phyloP scores from a whole-genome alignment of 495 filamentous ascomycete genomes.

The Pyronema omphalodes region DNA sequence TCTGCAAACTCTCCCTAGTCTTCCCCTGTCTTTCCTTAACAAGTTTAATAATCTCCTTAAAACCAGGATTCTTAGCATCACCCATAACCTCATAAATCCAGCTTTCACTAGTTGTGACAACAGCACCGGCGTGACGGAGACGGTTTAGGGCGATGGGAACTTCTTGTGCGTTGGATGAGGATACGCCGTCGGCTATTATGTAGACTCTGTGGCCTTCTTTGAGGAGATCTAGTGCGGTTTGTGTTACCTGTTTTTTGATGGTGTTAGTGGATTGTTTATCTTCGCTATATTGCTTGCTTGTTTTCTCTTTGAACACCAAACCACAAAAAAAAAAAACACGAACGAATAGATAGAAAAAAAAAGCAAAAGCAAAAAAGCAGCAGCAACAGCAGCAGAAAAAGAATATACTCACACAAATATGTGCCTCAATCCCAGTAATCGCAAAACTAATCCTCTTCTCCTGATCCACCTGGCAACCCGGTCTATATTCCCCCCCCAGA shows the following conservation, averaged over 20 bases:
- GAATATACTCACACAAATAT: conserved; percentile 75
- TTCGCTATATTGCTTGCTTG: too few species aligned
- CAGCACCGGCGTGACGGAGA: conserved; percentile 54
- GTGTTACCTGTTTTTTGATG: conserved; percentile 40
- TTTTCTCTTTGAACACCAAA: too few species aligned
- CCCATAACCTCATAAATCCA: conserved; percentile 85
- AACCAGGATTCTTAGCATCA: conserved; percentile 53
- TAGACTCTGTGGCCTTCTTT: conserved; percentile 62
- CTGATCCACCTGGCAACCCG: neutral
- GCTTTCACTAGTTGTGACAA: conserved; percentile 78
- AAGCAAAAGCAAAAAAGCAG: too few species aligned
- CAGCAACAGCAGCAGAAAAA: too few species aligned
- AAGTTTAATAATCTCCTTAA: conserved; percentile 49
- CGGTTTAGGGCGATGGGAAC: conserved; percentile 58
- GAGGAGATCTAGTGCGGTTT: conserved; percentile 71
- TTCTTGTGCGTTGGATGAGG: conserved; percentile 63
- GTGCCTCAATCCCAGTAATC: conserved; percentile 75
- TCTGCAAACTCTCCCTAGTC: conserved; percentile 46
- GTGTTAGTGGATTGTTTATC: too few species aligned
- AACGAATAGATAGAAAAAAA: too few species aligned
- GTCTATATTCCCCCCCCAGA: too few species aligned
- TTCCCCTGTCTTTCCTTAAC: conserved; percentile 57
- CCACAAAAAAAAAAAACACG: too few species aligned
- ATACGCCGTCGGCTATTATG: conserved; percentile 60
- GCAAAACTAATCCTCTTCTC: conserved; percentile 32